These are phyloP conservation scores for Rhodotorula diobovata DNA, from an alignment of 768 basidiomycete genomes.

Conservation along the genomic window DNA sequence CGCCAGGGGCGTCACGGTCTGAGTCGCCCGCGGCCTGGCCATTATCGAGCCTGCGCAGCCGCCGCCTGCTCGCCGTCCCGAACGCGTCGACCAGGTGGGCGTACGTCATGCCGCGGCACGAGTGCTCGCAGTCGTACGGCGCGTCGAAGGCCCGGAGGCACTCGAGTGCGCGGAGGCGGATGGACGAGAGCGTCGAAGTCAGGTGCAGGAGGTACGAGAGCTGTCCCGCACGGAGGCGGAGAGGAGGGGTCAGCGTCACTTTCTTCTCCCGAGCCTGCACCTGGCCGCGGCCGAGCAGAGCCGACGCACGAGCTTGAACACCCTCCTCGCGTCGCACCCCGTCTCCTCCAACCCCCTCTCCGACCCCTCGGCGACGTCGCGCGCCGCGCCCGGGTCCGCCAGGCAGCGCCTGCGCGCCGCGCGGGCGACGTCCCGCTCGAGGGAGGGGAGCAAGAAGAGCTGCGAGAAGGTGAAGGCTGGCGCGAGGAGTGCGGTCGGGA, in stretches of 20 bases:
- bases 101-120: conserved; percentile 2
- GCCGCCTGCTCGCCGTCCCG: neutral
- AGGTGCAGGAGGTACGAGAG: conserved; percentile 5
- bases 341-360: neutral
- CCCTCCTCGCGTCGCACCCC: too few relatives aligned
- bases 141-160: conserved; percentile 6
- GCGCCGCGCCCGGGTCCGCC: neutral
- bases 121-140: conserved; percentile 11
- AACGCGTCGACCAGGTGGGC: neutral
- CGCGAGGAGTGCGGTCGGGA: neutral
- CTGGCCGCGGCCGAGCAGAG: neutral
- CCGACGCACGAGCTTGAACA: neutral
- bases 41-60: neutral
- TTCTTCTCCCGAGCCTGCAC: too few relatives aligned
- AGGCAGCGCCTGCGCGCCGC: neutral
- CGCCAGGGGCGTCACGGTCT: neutral
- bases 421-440: neutral
- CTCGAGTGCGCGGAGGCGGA: neutral
- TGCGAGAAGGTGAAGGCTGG: conserved; percentile 12
- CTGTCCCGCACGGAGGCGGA: neutral
- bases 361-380: neutral
- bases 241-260: too few relatives aligned
- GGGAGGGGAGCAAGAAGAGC: neutral
- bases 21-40: neutral
- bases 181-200: neutral